These are phyloP conservation scores for Spatholobus suberectus DNA, from an alignment of 306 rosid genomes.

Conservation along the genomic window DNA sequence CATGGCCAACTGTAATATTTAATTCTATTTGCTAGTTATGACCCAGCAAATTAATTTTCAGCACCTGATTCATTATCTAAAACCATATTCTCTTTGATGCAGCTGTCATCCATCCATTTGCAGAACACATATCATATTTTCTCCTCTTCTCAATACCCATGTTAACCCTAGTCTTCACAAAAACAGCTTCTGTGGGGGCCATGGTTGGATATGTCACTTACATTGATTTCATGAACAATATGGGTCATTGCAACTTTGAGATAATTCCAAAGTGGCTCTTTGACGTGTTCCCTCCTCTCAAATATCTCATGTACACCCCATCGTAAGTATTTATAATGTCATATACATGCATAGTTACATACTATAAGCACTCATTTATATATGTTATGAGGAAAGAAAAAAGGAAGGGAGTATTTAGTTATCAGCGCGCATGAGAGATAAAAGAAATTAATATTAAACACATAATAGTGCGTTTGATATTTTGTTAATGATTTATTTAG, in stretches of 20 bases:
- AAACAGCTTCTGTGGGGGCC: slow-evolving; percentile 45
- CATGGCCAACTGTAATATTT: neutral
- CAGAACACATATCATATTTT: slow-evolving; percentile 61
- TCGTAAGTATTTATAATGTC: slow-evolving; percentile 55
- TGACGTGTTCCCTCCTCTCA: slow-evolving; percentile 57
- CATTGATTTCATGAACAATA: slow-evolving; percentile 73
- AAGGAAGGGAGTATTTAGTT: neutral
- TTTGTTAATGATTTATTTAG: neutral
- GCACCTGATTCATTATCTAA: neutral
- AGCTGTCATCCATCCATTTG: slow-evolving; percentile 78
- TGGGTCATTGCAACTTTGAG: slow-evolving; percentile 82
- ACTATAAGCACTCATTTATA: neutral
- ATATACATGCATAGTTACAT: neutral
- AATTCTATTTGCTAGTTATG: neutral
- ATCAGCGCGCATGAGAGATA: too few species aligned
- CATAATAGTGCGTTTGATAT: neutral
- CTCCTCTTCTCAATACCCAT: slow-evolving; percentile 59
- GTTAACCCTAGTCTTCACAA: slow-evolving; percentile 37
- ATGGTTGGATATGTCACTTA: slow-evolving; percentile 45
- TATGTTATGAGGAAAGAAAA: neutral
- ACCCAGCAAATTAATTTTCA: neutral
- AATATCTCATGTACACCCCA: slow-evolving; percentile 68
- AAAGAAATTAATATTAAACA: neutral
- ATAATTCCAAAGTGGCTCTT: slow-evolving; percentile 54
- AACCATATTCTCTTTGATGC: neutral